Evolutionary conservation across 768 basidiomycete species (phyloP).

Genomic region (Lactarius indigo): DNA sequence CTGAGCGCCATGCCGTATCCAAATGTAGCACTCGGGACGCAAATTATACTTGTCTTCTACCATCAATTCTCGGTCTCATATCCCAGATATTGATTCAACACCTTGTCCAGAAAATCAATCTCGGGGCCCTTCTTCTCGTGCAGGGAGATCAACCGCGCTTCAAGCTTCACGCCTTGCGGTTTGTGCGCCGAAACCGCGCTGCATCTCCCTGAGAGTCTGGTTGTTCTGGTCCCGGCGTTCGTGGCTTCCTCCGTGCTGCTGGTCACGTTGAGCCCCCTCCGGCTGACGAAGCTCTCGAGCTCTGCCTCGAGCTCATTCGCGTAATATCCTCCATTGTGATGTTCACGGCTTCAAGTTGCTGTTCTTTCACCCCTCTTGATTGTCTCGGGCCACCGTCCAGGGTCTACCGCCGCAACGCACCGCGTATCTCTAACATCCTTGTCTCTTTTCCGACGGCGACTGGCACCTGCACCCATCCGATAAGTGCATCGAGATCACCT

Average conservation of each 20-base stretch:
- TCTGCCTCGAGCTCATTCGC: conserved; percentile 44
- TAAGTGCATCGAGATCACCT: conserved; percentile 70
- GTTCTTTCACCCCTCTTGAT: conserved; percentile 74
- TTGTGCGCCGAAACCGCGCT: too few species aligned
- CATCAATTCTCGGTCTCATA: too few species aligned
- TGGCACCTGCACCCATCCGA: conserved; percentile 47
- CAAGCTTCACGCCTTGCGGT: too few species aligned
- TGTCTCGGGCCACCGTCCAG: conserved; percentile 68
- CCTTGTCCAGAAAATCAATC: too few species aligned
- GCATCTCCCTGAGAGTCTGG: conserved; percentile 40
- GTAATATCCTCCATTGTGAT: conserved; percentile 49
- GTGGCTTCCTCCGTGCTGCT: conserved; percentile 83
- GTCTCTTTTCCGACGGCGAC: conserved; percentile 36
- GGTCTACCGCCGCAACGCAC: conserved; percentile 56
- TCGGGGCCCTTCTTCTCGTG: too few species aligned
- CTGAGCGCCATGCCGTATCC: too few species aligned
- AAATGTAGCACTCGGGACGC: too few species aligned
- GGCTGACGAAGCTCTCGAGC: conserved; percentile 77
- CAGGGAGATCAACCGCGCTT: too few species aligned
- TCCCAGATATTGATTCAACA: too few species aligned
- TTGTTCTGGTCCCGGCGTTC: conserved; percentile 79
- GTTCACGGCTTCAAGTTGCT: conserved; percentile 73
- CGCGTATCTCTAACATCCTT: conserved; percentile 46
- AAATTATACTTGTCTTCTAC: too few species aligned
- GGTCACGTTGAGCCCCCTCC: conserved; percentile 73